Evolutionary conservation across 1,139 yeast species (phyloP).

Genomic region (Debaryomyces subglobosus): DNA sequence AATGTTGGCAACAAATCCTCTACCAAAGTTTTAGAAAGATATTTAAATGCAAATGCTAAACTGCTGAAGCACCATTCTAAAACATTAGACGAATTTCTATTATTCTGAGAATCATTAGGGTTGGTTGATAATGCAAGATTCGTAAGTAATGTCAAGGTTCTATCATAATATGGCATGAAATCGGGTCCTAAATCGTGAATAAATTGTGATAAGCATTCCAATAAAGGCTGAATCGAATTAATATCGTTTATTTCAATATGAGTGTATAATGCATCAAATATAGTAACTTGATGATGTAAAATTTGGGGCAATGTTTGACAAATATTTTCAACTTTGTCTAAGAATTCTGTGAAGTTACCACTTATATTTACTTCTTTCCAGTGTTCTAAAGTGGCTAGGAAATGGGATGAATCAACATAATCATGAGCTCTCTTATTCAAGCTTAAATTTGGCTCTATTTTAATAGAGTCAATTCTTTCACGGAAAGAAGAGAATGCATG

Average conservation of each 20-base stretch:
- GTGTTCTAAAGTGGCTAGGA: conserved; percentile 75
- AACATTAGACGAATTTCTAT: conserved; percentile 57
- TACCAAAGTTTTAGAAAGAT: conserved; percentile 65
- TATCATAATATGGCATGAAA: conserved; percentile 69
- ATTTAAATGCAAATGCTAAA: conserved; percentile 87
- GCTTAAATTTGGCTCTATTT: conserved; percentile 79
- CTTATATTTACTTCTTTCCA: conserved; percentile 90
- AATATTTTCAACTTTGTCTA: conserved; percentile 54
- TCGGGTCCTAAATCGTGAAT: conserved; percentile 94
- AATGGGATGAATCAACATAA: conserved; percentile 75
- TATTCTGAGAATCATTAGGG: conserved; percentile 49
- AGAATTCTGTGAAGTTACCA: conserved; percentile 67
- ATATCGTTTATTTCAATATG: conserved; percentile 62
- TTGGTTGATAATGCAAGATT: conserved; percentile 51
- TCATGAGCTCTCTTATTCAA: conserved; percentile 68
- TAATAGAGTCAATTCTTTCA: conserved; percentile 80
- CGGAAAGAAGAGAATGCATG: conserved; percentile 75
- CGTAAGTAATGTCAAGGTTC: conserved; percentile 55
- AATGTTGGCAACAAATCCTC: conserved; percentile 72
- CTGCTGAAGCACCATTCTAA: conserved; percentile 86
- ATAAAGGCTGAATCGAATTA: conserved; percentile 75
- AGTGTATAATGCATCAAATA: conserved; percentile 55
- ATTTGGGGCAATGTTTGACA: conserved; percentile 81
- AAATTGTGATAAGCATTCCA: conserved; percentile 82
- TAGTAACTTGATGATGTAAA: conserved; percentile 65